These are phyloP conservation scores for Dujonia santamariae DNA, from an alignment of 1,139 yeast species.

Conservation along the genomic window DNA sequence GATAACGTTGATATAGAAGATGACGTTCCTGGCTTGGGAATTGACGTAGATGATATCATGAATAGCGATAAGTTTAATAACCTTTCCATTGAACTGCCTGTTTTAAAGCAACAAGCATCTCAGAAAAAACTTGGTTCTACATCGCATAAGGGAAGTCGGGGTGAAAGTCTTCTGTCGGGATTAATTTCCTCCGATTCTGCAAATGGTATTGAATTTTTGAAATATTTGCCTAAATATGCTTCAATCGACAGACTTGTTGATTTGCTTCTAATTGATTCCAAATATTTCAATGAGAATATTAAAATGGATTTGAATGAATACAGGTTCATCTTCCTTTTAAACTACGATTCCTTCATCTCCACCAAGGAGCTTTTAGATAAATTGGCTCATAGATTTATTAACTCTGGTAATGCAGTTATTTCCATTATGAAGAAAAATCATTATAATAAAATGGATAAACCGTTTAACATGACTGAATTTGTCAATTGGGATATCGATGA, in stretches of 20 bases:
- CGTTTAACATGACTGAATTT: conserved; percentile 22
- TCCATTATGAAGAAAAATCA: conserved; percentile 39
- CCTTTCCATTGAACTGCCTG: conserved; percentile 19
- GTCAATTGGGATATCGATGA: conserved; percentile 55
- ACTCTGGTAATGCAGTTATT: conserved; percentile 48
- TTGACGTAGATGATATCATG: conserved; percentile 45
- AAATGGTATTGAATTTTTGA: conserved; percentile 7
- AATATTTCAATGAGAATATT: conserved; percentile 34
- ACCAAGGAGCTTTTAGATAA: conserved; percentile 43
- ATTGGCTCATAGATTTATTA: conserved; percentile 42
- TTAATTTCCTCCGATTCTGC: conserved; percentile 1
- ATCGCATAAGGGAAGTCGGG: not conserved
- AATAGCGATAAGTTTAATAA: conserved; percentile 41
- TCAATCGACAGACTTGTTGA: conserved; percentile 41
- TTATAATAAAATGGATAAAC: conserved; percentile 3
- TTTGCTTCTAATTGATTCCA: conserved; percentile 38
- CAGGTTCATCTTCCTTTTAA: conserved; percentile 42
- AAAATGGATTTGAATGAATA: conserved; percentile 43
- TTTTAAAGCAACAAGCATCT: not conserved
- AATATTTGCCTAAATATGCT: conserved; percentile 41
- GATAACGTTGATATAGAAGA: conserved; percentile 35
- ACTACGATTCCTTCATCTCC: conserved; percentile 40
- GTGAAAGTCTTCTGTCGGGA: conserved; percentile 3
- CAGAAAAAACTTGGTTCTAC: no score
- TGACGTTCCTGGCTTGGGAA: conserved; percentile 41